Evolutionary conservation across 345 rosid genomes (phyloP).

Genomic region (Schrenkiella parvula): DNA sequence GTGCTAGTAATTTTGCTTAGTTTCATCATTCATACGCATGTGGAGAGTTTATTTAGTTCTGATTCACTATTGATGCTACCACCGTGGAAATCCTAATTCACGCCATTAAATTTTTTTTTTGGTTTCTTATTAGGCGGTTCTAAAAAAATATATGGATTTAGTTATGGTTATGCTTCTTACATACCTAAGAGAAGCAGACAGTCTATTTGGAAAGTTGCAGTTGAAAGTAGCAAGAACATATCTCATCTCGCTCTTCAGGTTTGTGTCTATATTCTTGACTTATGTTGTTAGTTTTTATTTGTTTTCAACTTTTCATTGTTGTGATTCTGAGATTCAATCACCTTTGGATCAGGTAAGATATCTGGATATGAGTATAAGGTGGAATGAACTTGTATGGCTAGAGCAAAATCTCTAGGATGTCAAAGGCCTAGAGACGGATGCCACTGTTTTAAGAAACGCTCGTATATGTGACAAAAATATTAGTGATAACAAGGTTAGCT

Average conservation of each 20-base stretch:
- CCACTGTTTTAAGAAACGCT: neutral
- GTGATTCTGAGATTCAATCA: neutral
- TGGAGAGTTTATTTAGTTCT: neutral
- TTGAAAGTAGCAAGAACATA: slow-evolving; percentile 59
- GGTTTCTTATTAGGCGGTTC: slow-evolving; percentile 47
- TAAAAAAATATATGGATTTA: slow-evolving; percentile 50
- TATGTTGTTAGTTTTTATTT: neutral
- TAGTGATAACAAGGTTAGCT: neutral
- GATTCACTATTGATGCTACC: neutral
- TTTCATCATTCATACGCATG: neutral
- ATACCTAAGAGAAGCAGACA: slow-evolving; percentile 70
- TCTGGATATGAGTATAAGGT: neutral
- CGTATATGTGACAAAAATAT: neutral
- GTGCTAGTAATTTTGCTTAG: neutral
- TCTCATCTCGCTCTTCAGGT: slow-evolving; percentile 92
- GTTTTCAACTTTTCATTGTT: neutral
- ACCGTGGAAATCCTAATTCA: neutral
- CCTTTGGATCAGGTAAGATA: neutral
- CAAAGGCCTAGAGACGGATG: neutral
- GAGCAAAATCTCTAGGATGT: neutral
- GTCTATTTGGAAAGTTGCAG: slow-evolving; percentile 76
- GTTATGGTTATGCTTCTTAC: slow-evolving; percentile 48
- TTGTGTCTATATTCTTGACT: neutral
- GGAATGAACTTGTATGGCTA: neutral
- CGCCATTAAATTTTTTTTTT: neutral